These are phyloP conservation scores for Fusarium albidum DNA, from an alignment of 2,329 filamentous ascomycete genomes.

Conservation along the genomic window DNA sequence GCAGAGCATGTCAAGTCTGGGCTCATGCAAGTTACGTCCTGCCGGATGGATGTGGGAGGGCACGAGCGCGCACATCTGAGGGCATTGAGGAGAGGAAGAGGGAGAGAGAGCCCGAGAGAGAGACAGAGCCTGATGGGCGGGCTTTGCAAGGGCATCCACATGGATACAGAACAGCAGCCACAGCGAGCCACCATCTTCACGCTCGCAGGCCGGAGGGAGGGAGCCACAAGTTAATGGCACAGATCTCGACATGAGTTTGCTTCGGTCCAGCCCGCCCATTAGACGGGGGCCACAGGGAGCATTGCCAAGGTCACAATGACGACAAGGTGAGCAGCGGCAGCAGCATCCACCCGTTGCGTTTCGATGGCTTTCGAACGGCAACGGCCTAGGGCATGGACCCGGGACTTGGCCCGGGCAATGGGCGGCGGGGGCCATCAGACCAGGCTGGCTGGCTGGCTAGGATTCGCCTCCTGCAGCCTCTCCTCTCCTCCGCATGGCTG, in stretches of 20 bases:
- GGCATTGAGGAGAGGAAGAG: too few species aligned
- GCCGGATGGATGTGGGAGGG: neutral
- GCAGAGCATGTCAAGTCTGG: neutral
- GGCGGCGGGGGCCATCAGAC: constrained; percentile 31
- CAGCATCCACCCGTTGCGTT: constrained; percentile 17
- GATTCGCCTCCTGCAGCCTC: constrained; percentile 32
- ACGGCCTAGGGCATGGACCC: constrained; percentile 30
- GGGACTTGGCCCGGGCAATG: constrained; percentile 8
- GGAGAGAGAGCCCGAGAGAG: neutral
- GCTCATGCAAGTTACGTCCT: constrained; percentile 2
- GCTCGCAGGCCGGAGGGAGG: neutral
- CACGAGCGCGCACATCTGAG: neutral
- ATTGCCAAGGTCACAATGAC: constrained; percentile 9
- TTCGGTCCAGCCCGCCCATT: neutral
- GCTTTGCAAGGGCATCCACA: constrained; percentile 2
- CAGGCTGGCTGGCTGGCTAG: constrained; percentile 11
- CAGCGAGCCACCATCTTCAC: constrained; percentile 1
- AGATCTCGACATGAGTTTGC: constrained; percentile 1
- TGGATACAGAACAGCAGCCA: constrained; percentile 14
- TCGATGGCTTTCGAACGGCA: constrained; percentile 25
- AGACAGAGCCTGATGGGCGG: neutral
- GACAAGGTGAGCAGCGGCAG: constrained; percentile 10
- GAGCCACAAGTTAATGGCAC: constrained; percentile 4
- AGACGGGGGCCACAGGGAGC: neutral
- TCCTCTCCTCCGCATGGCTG: constrained; percentile 5